phyloP scores from a whole-genome alignment of 2,329 filamentous ascomycete species.

The Epichloe bromicola region DNA sequence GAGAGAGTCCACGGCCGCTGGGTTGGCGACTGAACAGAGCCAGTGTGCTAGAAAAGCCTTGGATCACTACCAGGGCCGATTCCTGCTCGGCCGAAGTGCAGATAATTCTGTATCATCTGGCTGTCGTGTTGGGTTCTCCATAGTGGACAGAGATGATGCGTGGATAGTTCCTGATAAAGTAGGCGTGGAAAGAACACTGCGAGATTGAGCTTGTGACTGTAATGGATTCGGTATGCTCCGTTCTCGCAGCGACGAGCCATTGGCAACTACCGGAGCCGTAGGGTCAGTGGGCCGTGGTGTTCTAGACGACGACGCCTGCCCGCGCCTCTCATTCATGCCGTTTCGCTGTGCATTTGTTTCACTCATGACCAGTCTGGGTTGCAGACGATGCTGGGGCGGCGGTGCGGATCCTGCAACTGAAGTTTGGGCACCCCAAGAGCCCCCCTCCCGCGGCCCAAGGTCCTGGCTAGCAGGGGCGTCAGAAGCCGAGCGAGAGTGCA shows the following conservation, averaged over 20 bases:
- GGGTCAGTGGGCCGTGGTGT: background rate
- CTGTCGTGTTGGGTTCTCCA: background rate
- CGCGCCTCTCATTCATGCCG: background rate
- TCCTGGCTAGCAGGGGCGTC: background rate
- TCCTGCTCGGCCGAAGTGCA: constrained; percentile 1
- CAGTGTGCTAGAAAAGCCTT: too few species aligned
- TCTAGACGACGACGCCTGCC: background rate
- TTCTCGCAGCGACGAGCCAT: constrained; percentile 3
- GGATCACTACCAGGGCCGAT: constrained; percentile 4
- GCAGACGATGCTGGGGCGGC: background rate
- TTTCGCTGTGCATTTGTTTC: background rate
- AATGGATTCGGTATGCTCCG: constrained; percentile 1
- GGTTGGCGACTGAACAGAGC: too few species aligned
- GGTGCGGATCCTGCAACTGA: background rate
- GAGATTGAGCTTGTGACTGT: background rate
- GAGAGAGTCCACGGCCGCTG: too few species aligned
- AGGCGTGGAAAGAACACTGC: background rate
- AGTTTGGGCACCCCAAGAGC: background rate
- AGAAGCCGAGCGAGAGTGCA: background rate
- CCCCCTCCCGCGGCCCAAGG: background rate
- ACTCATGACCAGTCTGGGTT: background rate
- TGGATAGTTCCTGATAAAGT: background rate
- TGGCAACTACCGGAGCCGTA: background rate
- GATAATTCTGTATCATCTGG: background rate
- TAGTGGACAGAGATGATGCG: background rate